phyloP scores from a whole-genome alignment of 352 stramenopile genomes.

The Discostella stelligera region DNA sequence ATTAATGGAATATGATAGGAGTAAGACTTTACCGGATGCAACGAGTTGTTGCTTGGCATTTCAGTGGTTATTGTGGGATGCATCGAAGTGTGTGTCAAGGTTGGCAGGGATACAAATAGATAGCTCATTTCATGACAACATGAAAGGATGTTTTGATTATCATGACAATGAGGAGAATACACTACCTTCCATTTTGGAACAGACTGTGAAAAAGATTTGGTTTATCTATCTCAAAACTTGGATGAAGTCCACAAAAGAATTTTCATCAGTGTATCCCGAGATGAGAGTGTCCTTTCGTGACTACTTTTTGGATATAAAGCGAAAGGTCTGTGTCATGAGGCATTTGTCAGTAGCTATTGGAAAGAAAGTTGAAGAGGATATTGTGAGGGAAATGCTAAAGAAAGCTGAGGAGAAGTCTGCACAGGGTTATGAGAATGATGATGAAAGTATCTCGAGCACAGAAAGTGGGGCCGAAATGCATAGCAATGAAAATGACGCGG shows the following conservation, averaged over 20 bases:
- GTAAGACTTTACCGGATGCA: conserved; percentile 45
- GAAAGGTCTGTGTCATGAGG: conserved; percentile 32
- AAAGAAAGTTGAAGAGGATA: conserved; percentile 54
- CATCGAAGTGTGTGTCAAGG: conserved; percentile 43
- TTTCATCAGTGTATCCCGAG: conserved; percentile 59
- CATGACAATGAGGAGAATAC: conserved; percentile 19
- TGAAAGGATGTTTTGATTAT: conserved; percentile 9
- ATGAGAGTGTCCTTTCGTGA: conserved; percentile 76
- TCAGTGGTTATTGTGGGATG: conserved; percentile 59
- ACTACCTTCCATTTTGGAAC: conserved; percentile 28
- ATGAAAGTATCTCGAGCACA: conserved; percentile 20
- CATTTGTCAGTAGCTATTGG: conserved; percentile 50
- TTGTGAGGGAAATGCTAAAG: conserved; percentile 42
- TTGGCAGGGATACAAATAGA: conserved; percentile 34
- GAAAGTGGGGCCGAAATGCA: conserved; percentile 9
- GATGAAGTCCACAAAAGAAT: conserved; percentile 56
- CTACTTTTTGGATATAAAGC: conserved; percentile 49
- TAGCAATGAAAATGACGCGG: conserved; percentile 10
- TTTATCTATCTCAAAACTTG: conserved; percentile 62
- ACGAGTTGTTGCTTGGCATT: conserved; percentile 64
- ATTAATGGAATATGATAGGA: conserved; percentile 53
- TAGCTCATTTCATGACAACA: not conserved
- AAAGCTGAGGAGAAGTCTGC: conserved; percentile 23
- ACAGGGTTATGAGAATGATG: conserved; percentile 21
- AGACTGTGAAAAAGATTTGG: conserved; percentile 57